A percentile compares a stretch with the other conserved stretches of the same genome.
phyloP scores from a whole-genome alignment of 768 basidiomycete genomes.

The Trametes villosa region DNA sequence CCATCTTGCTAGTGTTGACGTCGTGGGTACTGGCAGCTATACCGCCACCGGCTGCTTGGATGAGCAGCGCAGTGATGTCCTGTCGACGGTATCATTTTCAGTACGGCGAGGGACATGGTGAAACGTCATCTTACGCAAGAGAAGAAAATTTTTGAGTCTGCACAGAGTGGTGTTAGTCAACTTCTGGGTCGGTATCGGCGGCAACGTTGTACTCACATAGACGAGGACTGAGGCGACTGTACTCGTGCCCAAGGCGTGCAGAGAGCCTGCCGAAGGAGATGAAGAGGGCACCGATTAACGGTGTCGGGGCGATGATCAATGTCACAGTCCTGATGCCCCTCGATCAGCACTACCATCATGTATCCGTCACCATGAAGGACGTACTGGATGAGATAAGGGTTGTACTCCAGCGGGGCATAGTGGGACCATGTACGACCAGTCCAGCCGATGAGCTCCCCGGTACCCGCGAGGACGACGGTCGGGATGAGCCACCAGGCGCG shows the following conservation, averaged over 20 bases:
- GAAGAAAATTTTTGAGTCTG: slow-evolving; percentile 8
- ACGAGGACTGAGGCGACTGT: slow-evolving; percentile 8
- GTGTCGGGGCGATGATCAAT: slow-evolving; percentile 18
- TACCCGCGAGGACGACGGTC: slow-evolving; percentile 37
- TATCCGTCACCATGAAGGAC: not conserved
- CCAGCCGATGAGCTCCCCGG: slow-evolving; percentile 45
- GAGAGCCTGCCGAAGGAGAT: slow-evolving; percentile 7
- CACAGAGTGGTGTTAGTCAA: no score
- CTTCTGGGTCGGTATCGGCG: no score
- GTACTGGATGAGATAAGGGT: slow-evolving; percentile 47
- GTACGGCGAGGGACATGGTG: no score
- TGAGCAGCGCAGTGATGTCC: slow-evolving; percentile 1
- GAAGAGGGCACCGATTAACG: slow-evolving; percentile 5
- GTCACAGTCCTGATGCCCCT: slow-evolving; percentile 10
- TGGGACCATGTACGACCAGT: slow-evolving; percentile 39
- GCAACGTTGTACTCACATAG: not conserved
- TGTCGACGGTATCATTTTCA: not conserved
- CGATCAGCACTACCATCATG: not conserved
- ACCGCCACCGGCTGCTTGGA: not conserved
- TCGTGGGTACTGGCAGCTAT: not conserved
- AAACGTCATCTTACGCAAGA: not conserved
- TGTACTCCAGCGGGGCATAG: slow-evolving; percentile 27
- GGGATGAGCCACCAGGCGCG: slow-evolving; percentile 41
- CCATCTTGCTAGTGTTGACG: not conserved
- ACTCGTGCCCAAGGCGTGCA: not conserved